phyloP scores from a whole-genome alignment of 768 basidiomycete species.

The Pleurotus eryngii region DNA sequence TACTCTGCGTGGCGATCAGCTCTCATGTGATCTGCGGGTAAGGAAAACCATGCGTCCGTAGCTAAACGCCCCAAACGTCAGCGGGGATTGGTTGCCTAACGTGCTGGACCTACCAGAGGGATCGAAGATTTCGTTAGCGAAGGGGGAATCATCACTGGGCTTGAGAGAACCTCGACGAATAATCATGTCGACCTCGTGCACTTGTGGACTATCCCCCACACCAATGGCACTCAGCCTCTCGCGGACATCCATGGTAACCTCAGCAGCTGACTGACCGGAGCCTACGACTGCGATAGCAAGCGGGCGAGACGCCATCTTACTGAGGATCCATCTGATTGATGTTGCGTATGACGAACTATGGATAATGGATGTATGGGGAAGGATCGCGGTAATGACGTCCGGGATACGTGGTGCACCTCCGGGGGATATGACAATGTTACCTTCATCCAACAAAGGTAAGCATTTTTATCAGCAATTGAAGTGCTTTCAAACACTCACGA shows the following conservation, averaged over 20 bases:
- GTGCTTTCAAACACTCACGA: constrained; percentile 28
- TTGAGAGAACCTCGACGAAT: constrained; percentile 48
- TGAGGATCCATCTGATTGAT: constrained; percentile 33
- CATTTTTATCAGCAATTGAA: not conserved
- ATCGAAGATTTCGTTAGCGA: constrained; percentile 54
- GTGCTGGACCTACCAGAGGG: constrained; percentile 33
- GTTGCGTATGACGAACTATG: constrained; percentile 43
- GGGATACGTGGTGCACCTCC: constrained; percentile 48
- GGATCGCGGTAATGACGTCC: constrained; percentile 25
- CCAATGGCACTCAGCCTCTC: constrained; percentile 30
- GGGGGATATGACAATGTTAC: constrained; percentile 48
- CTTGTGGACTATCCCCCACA: constrained; percentile 28
- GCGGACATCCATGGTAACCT: constrained; percentile 43
- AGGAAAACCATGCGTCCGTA: constrained; percentile 36
- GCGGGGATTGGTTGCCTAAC: no score
- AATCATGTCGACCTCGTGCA: constrained; percentile 45
- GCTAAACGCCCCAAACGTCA: constrained; percentile 20
- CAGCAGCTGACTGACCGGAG: constrained; percentile 46
- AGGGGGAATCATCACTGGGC: constrained; percentile 51
- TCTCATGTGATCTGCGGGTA: constrained; percentile 32
- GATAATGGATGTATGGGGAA: constrained; percentile 32
- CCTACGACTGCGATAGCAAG: constrained; percentile 44
- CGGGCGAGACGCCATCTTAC: constrained; percentile 26
- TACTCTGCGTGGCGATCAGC: constrained; percentile 39
- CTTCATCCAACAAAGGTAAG: constrained; percentile 20